Evolutionary conservation across 2,329 filamentous ascomycete genomes (phyloP).

Genomic region (Diaporthe vaccinii): DNA sequence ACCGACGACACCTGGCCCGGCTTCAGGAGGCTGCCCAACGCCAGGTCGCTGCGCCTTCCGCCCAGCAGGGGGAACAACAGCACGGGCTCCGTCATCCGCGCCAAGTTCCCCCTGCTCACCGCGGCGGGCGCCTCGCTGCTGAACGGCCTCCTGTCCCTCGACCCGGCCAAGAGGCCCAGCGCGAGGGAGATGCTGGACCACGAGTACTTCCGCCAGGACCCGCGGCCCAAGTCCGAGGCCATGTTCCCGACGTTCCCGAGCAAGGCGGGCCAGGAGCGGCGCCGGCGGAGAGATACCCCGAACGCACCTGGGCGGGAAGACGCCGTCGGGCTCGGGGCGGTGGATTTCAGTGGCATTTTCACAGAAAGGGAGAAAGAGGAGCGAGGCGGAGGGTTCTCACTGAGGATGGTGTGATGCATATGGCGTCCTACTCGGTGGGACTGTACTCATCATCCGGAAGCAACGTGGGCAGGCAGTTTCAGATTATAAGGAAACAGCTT

Average conservation of each 20-base stretch:
- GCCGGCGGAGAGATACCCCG: conserved; percentile 79
- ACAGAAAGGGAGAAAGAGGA: conserved; percentile 75
- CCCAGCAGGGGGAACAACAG: conserved; percentile 53
- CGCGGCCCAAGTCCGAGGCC: conserved; percentile 87
- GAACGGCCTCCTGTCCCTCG: conserved; percentile 76
- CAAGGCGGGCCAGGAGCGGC: conserved; percentile 91
- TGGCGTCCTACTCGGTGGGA: not conserved
- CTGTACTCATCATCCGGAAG: not conserved
- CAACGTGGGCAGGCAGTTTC: not conserved
- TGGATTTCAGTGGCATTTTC: conserved; percentile 81
- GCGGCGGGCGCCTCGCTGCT: conserved; percentile 80
- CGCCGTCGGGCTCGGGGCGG: conserved; percentile 67
- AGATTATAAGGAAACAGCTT: not conserved
- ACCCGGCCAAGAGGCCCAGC: conserved; percentile 79
- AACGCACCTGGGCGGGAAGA: conserved; percentile 86
- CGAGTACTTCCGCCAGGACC: conserved; percentile 89
- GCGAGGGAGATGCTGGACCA: conserved; percentile 83
- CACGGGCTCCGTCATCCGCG: conserved; percentile 71
- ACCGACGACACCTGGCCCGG: conserved; percentile 86
- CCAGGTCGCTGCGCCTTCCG: conserved; percentile 81
- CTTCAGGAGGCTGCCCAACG: conserved; percentile 90
- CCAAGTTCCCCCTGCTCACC: conserved; percentile 86
- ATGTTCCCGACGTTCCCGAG: conserved; percentile 98
- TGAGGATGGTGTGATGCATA: conserved; percentile 68
- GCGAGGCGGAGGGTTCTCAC: conserved; percentile 73